These are phyloP conservation scores for Eutrema salsugineum DNA, from an alignment of 441 rosid species.

Conservation along the genomic window DNA sequence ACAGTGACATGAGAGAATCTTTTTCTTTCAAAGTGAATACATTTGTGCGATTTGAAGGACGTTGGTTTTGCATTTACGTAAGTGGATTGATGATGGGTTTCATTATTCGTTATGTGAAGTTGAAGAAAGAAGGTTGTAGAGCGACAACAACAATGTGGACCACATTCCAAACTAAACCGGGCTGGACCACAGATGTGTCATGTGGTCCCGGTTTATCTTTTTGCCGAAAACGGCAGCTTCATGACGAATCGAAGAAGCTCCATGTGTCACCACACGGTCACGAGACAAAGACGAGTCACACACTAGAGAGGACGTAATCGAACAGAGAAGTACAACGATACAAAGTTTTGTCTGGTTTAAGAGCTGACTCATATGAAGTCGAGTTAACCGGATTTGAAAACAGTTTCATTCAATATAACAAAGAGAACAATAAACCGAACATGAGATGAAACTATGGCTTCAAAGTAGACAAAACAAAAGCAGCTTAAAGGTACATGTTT, in stretches of 20 bases:
- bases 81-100: conserved; percentile 11
- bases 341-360: conserved; percentile 3
- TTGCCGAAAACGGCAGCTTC: conserved; percentile 18
- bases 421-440: background rate
- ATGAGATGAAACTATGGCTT: background rate
- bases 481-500: background rate
- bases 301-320: background rate
- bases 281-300: conserved; percentile 20
- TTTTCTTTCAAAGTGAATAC: background rate
- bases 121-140: conserved; percentile 13
- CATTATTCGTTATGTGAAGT: conserved; percentile 18
- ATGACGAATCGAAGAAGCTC: background rate
- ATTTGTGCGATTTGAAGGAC: background rate
- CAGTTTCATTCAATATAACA: background rate
- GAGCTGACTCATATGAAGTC: background rate
- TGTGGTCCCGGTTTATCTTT: conserved; percentile 21
- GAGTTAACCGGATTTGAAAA: background rate
- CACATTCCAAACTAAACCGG: conserved; percentile 21
- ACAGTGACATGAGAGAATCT: background rate
- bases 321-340: conserved; percentile 3
- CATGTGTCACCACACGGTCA: conserved; percentile 11
- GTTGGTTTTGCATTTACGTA: background rate
- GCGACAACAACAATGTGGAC: conserved; percentile 7
- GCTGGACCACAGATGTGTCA: conserved; percentile 16
- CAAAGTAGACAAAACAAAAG: conserved; percentile 10